Evolutionary conservation across 2,329 filamentous ascomycete genomes (phyloP).

Genomic region (Nigrograna mackinnonii): DNA sequence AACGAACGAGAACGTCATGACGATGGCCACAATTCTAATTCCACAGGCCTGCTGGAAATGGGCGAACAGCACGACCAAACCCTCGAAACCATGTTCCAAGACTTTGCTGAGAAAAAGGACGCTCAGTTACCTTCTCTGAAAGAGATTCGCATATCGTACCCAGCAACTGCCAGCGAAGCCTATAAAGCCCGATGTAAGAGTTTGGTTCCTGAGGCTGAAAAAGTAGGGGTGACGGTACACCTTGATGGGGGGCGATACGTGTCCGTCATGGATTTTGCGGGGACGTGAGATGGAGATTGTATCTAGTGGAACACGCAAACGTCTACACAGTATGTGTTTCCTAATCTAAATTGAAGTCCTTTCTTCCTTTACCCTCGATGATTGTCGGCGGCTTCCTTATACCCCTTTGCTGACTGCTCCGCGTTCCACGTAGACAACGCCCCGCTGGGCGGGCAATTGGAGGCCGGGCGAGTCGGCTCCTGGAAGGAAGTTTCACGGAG

Average conservation of each 20-base stretch:
- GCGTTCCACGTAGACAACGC: too few species aligned
- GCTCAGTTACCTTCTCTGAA: constrained; percentile 14
- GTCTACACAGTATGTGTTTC: constrained; percentile 3
- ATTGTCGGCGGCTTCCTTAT: too few species aligned
- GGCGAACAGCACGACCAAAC: constrained; percentile 13
- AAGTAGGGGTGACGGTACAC: constrained; percentile 10
- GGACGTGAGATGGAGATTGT: constrained; percentile 5
- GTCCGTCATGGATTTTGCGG: constrained; percentile 12
- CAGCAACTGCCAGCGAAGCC: constrained; percentile 2
- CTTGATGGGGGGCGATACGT: constrained; percentile 7
- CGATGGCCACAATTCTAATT: constrained; percentile 8
- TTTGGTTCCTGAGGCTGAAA: constrained; percentile 13
- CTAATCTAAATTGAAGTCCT: too few species aligned
- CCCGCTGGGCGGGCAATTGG: too few species aligned
- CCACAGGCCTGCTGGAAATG: constrained; percentile 6
- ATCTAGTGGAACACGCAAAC: constrained; percentile 2
- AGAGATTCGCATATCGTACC: constrained; percentile 9
- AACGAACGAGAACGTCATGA: constrained; percentile 10
- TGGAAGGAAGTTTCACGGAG: too few species aligned
- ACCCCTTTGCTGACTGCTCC: too few species aligned
- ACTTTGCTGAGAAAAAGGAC: constrained; percentile 14
- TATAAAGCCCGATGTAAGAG: constrained; percentile 8
- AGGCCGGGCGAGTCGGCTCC: too few species aligned
- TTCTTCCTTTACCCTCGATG: too few species aligned
- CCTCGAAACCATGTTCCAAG: constrained; percentile 16